phyloP scores from a whole-genome alignment of 2,329 filamentous ascomycete genomes.

The Furcasterigmium furcatum region DNA sequence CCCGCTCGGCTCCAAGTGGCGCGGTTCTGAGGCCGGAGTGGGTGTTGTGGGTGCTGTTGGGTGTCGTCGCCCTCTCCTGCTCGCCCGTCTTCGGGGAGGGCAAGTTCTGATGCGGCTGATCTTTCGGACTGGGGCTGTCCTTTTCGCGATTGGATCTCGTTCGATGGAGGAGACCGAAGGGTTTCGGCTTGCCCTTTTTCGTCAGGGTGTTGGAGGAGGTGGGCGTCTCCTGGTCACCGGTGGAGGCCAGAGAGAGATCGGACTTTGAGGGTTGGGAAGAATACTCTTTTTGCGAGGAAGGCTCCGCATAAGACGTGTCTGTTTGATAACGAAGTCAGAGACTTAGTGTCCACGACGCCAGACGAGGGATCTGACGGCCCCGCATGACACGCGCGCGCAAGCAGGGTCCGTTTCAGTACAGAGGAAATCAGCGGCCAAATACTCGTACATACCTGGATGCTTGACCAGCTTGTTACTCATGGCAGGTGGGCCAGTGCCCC shows the following conservation, averaged over 20 bases:
- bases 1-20: slow-evolving; percentile 61
- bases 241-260: slow-evolving; percentile 48
- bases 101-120: slow-evolving; percentile 17
- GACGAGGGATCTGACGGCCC: not conserved
- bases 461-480: slow-evolving; percentile 12
- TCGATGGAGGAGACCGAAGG: slow-evolving; percentile 50
- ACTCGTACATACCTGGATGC: slow-evolving; percentile 15
- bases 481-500: slow-evolving; percentile 26
- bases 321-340: slow-evolving; percentile 12
- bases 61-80: slow-evolving; percentile 29
- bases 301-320: slow-evolving; percentile 26
- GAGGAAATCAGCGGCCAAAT: slow-evolving; percentile 1
- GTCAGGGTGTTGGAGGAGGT: slow-evolving; percentile 19
- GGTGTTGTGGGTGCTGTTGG: slow-evolving; percentile 14
- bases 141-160: slow-evolving; percentile 50
- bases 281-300: slow-evolving; percentile 32
- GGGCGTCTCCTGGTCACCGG: slow-evolving; percentile 40
- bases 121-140: slow-evolving; percentile 35
- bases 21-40: slow-evolving; percentile 56
- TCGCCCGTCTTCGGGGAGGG: slow-evolving; percentile 26
- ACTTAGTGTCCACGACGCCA: not conserved
- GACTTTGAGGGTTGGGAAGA: slow-evolving; percentile 44
- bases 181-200: slow-evolving; percentile 51
- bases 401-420: slow-evolving; percentile 1
- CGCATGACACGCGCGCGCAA: not conserved